phyloP scores from a whole-genome alignment of 495 filamentous ascomycete species.

The Elasticomyces elasticus region DNA sequence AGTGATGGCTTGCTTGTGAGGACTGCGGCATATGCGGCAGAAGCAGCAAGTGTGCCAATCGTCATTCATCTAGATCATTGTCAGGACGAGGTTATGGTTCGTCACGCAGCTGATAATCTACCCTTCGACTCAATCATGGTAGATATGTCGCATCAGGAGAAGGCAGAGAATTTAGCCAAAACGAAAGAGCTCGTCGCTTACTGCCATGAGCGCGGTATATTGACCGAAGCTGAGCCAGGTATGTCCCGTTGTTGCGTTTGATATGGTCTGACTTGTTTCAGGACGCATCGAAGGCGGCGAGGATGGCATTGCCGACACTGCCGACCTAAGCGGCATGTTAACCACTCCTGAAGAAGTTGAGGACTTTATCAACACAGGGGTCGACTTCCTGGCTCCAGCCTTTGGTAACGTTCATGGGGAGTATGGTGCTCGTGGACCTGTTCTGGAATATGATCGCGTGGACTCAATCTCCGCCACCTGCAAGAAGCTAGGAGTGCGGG shows the following conservation, averaged over 20 bases:
- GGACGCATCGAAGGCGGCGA: constrained; percentile 76
- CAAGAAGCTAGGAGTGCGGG: not conserved
- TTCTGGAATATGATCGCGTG: constrained; percentile 56
- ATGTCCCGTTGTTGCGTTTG: too few species aligned
- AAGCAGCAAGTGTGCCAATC: constrained; percentile 40
- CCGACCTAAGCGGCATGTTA: constrained; percentile 58
- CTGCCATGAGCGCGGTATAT: constrained; percentile 66
- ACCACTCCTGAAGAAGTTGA: constrained; percentile 70
- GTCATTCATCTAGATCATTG: constrained; percentile 28
- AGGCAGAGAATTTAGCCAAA: constrained; percentile 63
- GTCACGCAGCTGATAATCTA: constrained; percentile 12
- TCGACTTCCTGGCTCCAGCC: constrained; percentile 73
- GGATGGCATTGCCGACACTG: constrained; percentile 70
- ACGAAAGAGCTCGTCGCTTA: constrained; percentile 61
- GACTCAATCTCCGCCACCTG: constrained; percentile 4
- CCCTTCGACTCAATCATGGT: constrained; percentile 31
- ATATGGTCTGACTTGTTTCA: too few species aligned
- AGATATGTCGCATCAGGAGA: constrained; percentile 54
- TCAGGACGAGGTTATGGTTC: constrained; percentile 25
- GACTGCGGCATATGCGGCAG: constrained; percentile 52
- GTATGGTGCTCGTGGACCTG: constrained; percentile 58
- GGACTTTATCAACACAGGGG: constrained; percentile 68
- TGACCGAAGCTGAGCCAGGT: constrained; percentile 72
- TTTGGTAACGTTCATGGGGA: constrained; percentile 83
- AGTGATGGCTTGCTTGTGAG: constrained; percentile 49